phyloP scores from a whole-genome alignment of 2,329 filamentous ascomycete genomes.

The Talaromyces sp. region DNA sequence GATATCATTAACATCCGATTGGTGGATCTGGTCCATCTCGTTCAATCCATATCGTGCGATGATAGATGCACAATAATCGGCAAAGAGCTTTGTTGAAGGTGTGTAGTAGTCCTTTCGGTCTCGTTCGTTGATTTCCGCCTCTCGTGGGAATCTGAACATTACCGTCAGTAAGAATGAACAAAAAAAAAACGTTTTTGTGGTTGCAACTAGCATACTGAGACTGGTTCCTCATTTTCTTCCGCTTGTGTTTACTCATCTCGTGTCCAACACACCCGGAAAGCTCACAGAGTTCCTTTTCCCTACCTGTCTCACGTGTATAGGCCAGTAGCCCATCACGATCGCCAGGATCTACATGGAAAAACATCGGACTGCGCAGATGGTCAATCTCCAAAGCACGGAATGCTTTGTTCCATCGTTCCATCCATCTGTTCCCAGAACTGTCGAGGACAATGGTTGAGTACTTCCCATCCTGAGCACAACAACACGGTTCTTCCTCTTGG shows the following conservation, averaged over 20 bases:
- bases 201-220: constrained; percentile 37
- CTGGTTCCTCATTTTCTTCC: constrained; percentile 57
- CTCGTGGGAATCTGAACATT: constrained; percentile 19
- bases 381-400: constrained; percentile 66
- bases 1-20: constrained; percentile 59
- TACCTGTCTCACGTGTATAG: constrained; percentile 57
- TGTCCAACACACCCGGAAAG: constrained; percentile 71
- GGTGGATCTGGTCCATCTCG: constrained; percentile 45
- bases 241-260: constrained; percentile 71
- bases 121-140: constrained; percentile 57
- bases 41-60: constrained; percentile 55
- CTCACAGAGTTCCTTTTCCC: constrained; percentile 62
- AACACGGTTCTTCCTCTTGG: neutral
- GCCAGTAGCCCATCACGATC: constrained; percentile 70
- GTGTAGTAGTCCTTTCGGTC: constrained; percentile 67
- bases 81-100: constrained; percentile 58
- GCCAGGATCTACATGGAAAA: constrained; percentile 73
- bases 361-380: constrained; percentile 72
- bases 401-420: constrained; percentile 64
- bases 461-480: neutral
- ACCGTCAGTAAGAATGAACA: neutral
- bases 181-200: neutral
- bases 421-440: constrained; percentile 58
- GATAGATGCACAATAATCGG: constrained; percentile 57
- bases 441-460: constrained; percentile 62